Percentiles rank a stretch among this genome's conserved stretches.
These are phyloP conservation scores for Fusarium vanettenii DNA, from an alignment of 2,329 filamentous ascomycete species.

Conservation along the genomic window DNA sequence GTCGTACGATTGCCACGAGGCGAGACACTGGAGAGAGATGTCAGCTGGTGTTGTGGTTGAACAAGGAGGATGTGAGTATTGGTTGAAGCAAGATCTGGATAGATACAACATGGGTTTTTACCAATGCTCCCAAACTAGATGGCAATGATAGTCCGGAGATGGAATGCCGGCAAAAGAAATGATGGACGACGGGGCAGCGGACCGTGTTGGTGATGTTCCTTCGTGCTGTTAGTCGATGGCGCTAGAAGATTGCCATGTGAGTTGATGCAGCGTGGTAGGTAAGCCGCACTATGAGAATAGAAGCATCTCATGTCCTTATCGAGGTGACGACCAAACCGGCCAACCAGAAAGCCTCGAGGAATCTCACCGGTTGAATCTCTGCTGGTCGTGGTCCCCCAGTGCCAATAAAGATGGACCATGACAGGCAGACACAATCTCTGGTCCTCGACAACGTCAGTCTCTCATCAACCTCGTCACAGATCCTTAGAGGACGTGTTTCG, in stretches of 20 bases:
- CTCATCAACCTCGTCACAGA: slow-evolving; percentile 15
- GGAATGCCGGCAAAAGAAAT: slow-evolving; percentile 24
- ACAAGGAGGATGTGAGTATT: not conserved
- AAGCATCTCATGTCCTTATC: slow-evolving; percentile 27
- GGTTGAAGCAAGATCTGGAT: not conserved
- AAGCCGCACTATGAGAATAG: slow-evolving; percentile 17
- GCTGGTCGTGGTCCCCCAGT: slow-evolving; percentile 1
- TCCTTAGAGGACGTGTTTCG: not conserved
- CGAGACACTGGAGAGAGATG: not conserved
- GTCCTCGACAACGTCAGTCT: slow-evolving; percentile 12
- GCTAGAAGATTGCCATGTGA: slow-evolving; percentile 38
- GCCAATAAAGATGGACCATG: slow-evolving; percentile 8
- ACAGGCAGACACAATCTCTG: slow-evolving; percentile 3
- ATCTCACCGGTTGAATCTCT: not conserved
- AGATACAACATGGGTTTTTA: not conserved
- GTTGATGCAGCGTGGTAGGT: slow-evolving; percentile 8
- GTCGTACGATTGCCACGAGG: not conserved
- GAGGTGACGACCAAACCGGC: slow-evolving; percentile 11
- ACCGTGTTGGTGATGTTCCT: slow-evolving; percentile 9
- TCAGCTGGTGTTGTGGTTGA: not conserved
- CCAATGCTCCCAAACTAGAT: not conserved
- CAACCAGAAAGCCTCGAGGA: slow-evolving; percentile 12
- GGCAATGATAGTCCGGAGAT: slow-evolving; percentile 8
- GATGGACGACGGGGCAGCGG: slow-evolving; percentile 6
- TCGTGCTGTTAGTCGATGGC: slow-evolving; percentile 15